Conservation (phyloP, 306 rosid genomes). For the Medicago ruthenica region DNA sequence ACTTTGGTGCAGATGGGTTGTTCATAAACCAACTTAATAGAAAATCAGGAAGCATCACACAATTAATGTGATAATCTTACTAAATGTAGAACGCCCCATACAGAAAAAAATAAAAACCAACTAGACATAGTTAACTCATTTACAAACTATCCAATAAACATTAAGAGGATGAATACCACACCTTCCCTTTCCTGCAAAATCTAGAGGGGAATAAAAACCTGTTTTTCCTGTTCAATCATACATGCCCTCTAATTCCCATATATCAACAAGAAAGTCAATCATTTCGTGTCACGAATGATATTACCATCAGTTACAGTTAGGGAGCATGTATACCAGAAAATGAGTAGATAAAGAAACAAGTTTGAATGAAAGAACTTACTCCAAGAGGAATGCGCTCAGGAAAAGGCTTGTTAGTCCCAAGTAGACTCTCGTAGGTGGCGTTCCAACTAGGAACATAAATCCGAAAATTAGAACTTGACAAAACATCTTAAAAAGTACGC, state of each 20-base stretch:
- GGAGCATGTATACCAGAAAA: slow-evolving; percentile 6
- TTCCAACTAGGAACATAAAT: slow-evolving; percentile 65
- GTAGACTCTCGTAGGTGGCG: slow-evolving; percentile 72
- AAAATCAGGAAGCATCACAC: slow-evolving; percentile 28
- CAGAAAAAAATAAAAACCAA: slow-evolving; percentile 10
- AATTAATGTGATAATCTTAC: slow-evolving; percentile 16
- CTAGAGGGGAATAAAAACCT: neutral
- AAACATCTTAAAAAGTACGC: neutral
- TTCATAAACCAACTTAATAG: slow-evolving; percentile 22
- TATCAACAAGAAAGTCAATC: slow-evolving; percentile 78
- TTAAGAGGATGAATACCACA: slow-evolving; percentile 16
- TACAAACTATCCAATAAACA: slow-evolving; percentile 32
- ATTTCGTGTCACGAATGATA: slow-evolving; percentile 71
- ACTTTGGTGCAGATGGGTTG: slow-evolving; percentile 16
- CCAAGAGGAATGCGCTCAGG: slow-evolving; percentile 69
- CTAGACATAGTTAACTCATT: slow-evolving; percentile 23
- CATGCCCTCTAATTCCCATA: slow-evolving; percentile 86
- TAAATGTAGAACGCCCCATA: neutral
- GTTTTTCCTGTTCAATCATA: slow-evolving; percentile 64
- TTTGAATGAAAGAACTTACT: slow-evolving; percentile 59
- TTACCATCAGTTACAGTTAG: slow-evolving; percentile 40
- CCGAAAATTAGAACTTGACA: slow-evolving; percentile 32
- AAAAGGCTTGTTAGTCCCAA: slow-evolving; percentile 69
- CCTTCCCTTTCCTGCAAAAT: slow-evolving; percentile 34
- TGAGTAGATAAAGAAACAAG: neutral